Evolutionary conservation across 2,329 filamentous ascomycete species (phyloP).

Genomic region (Ophiostoma sp.): DNA sequence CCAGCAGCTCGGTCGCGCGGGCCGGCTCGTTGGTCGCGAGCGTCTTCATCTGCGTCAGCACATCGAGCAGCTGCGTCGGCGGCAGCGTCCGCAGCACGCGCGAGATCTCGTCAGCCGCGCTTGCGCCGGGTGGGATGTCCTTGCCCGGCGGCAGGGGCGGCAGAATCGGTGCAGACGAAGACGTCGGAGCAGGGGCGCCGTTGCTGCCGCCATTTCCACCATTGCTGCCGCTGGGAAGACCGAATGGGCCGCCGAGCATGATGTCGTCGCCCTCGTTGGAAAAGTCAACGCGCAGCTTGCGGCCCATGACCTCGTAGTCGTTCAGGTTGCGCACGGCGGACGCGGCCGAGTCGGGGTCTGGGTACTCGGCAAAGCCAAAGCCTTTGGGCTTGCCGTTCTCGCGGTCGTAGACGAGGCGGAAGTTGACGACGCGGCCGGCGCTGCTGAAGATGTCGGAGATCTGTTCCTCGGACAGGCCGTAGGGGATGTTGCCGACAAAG

Average conservation of each 20-base stretch:
- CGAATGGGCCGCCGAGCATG: constrained; percentile 2
- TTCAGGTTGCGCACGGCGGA: constrained; percentile 94
- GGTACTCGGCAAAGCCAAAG: constrained; percentile 94
- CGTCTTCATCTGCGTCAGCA: constrained; percentile 89
- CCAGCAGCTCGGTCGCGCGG: constrained; percentile 78
- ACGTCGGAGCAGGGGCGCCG: constrained; percentile 47
- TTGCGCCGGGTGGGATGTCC: constrained; percentile 76
- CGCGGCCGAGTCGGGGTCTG: constrained; percentile 78
- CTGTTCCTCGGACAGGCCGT: constrained; percentile 89
- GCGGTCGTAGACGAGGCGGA: constrained; percentile 89
- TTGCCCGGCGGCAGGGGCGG: constrained; percentile 64
- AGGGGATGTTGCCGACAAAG: constrained; percentile 82
- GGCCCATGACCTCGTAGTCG: constrained; percentile 89
- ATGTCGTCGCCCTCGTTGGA: constrained; percentile 63
- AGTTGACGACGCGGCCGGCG: constrained; percentile 84
- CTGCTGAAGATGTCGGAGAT: constrained; percentile 90
- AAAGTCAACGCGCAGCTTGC: constrained; percentile 92
- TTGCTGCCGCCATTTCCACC: neutral
- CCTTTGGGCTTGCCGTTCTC: constrained; percentile 93
- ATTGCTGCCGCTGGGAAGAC: neutral
- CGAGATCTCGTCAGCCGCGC: constrained; percentile 84
- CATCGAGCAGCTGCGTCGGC: constrained; percentile 83
- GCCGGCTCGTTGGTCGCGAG: constrained; percentile 75
- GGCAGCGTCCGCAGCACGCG: constrained; percentile 82
- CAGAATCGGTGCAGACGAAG: constrained; percentile 45